phyloP scores from a whole-genome alignment of 441 rosid genomes.

The Iberis amara region DNA sequence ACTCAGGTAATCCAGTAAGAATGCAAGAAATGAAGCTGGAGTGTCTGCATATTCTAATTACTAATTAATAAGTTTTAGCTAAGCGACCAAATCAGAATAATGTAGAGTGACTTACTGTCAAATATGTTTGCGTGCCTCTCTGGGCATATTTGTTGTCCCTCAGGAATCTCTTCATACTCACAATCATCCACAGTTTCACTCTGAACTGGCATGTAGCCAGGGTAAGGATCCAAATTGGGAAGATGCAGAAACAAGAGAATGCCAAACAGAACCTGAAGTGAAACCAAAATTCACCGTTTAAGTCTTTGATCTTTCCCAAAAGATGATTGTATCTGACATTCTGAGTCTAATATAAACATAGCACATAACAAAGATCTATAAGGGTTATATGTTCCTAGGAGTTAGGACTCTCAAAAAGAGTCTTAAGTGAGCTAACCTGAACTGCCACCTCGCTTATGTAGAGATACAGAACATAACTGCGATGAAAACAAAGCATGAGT shows the following conservation, averaged over 20 bases:
- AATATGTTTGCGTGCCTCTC: slow-evolving; percentile 69
- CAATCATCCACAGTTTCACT: slow-evolving; percentile 52
- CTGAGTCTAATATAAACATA: slow-evolving; percentile 5
- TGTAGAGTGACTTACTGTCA: slow-evolving; percentile 53
- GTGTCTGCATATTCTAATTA: too few species aligned
- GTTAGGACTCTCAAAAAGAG: slow-evolving; percentile 23
- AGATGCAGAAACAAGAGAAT: slow-evolving; percentile 65
- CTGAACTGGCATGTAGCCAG: slow-evolving; percentile 66
- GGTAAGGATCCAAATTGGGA: slow-evolving; percentile 84
- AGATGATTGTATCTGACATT: not conserved
- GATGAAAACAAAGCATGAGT: slow-evolving; percentile 33
- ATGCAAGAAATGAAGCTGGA: slow-evolving; percentile 7
- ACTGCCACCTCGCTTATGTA: slow-evolving; percentile 64
- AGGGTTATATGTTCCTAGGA: not conserved
- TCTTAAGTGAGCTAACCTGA: slow-evolving; percentile 60
- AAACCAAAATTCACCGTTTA: slow-evolving; percentile 12
- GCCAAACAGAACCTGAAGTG: slow-evolving; percentile 71
- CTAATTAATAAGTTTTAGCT: slow-evolving; percentile 1
- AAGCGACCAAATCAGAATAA: slow-evolving; percentile 7
- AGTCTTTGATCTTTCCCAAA: not conserved
- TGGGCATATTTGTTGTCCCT: slow-evolving; percentile 78
- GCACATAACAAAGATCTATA: not conserved
- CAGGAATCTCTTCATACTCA: slow-evolving; percentile 84
- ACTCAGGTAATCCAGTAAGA: slow-evolving; percentile 6
- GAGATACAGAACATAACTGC: slow-evolving; percentile 70